Evolutionary conservation across 2,329 filamentous ascomycete species (phyloP), one percentile per base, ranked within the genome.

Genomic region (Periconia sp.): DNA sequence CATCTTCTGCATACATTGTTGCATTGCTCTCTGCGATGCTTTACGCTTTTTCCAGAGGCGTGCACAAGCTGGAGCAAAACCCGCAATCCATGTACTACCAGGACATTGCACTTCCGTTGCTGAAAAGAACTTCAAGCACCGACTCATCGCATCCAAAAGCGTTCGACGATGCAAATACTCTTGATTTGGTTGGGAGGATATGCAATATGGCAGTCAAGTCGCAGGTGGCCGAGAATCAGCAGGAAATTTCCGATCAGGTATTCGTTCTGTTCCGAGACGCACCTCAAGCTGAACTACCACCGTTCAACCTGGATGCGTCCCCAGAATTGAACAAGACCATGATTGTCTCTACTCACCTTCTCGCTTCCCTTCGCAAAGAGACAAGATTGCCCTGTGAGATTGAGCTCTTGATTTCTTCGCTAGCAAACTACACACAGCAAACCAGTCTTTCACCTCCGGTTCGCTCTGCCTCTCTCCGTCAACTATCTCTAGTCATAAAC

Each of bases 131-230:
- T 19, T 70, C 70, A 6, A 72, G 69, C 27, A 64, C 67, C 2
- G 61, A 69, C 35, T 55, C 56, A 6, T 66, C 69, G 2, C 69
- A 73, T 41, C 65, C 65, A 11, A 53, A 59, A 41, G 64, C 66
- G 10, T 71, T 75, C 37, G 62, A 75, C 31, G 79, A 86, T 58
- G 76, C 82, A 47, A 71, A 74, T 6, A 79, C 82, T 7, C 70
- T 87, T 8, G 84, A 88, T 53, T 77, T 85, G 7, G 77, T 87
- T 17, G 86, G 85, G 19, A 78, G 83, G 42, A 78, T 88, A 35
- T 80, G 79, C 63, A 86, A 83, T 59, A 71, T 85, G 44, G 82
- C 88, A 44, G 74, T 88, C 31, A 77, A 82, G 44, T 75, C 79
- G 14, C 78, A 85, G 47, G 76, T 81, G 1, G 58, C 66, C 2